Conservation (phyloP, 225 moss, liverwort and hornwort genomes). For the Bryoerythrophyllum caledonicum region DNA sequence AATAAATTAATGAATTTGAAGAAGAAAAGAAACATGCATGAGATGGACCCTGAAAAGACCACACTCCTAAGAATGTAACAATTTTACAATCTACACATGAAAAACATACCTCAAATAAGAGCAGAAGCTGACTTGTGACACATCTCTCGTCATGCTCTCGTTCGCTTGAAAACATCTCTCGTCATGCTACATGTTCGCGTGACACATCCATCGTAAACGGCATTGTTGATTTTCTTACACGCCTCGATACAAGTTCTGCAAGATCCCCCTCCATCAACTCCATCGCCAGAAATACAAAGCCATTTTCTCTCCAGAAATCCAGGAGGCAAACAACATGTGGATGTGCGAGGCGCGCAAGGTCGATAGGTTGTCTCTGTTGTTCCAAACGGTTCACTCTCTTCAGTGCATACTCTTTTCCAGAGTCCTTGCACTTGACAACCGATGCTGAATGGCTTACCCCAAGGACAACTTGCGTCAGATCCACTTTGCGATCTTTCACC, state of each 20-base stretch:
- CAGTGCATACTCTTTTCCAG: conserved; percentile 9
- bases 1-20: too few relatives aligned
- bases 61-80: too few relatives aligned
- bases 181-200: too few relatives aligned
- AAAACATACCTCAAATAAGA: too few relatives aligned
- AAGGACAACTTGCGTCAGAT: conserved; percentile 19
- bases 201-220: neutral
- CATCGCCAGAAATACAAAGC: conserved; percentile 20
- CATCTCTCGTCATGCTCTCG: too few relatives aligned
- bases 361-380: neutral
- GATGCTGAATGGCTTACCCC: conserved; percentile 16
- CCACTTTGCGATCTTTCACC: neutral
- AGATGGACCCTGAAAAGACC: too few relatives aligned
- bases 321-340: neutral
- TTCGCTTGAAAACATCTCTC: too few relatives aligned
- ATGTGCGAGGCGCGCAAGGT: conserved; percentile 13
- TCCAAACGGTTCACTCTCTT: neutral
- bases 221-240: neutral
- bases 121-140: too few relatives aligned
- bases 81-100: too few relatives aligned
- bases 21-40: too few relatives aligned
- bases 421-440: conserved; percentile 1
- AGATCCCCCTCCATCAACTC: conserved; percentile 28
- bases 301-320: conserved; percentile 15
- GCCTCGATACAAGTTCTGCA: neutral